Evolutionary conservation across 768 basidiomycete species (phyloP), one percentile per base, ranked within the genome.

Genomic region (Leucocoprinus leucothites): DNA sequence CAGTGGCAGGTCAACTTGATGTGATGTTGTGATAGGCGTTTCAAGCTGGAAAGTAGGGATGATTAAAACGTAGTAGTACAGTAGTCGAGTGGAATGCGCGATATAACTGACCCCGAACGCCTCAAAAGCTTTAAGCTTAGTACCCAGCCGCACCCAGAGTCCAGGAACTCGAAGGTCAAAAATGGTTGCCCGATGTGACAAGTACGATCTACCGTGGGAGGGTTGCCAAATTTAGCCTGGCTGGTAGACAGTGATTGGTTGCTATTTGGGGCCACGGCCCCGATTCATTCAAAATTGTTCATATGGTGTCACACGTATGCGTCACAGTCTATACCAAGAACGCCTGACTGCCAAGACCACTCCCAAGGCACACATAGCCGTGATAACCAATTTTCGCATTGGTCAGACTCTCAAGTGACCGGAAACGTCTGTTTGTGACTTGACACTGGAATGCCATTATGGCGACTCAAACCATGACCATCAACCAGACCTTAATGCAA

Each of bases 181-280:
- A 49, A 14, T 19, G 54, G 13, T 34, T 44, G 35, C 48, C 49
- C 28, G 19, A 48, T 49, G 54, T 48, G 53, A 54, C 53, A 40
- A 47, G 45, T 48, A 40, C 14, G 53, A 56, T 49, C 54, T 40
- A 48, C 54, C 60, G 60, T 64, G 64, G 53, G 62, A 63, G 58
- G 45, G 18, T n/a, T 11, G 28, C 40, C 62, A 68, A 61, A 58
- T 62, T 60, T 70, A 68, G 57, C 57, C 26, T 19, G 34, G 19
- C 9, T 43, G 21, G 38, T 48, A 34, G 40, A 18, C 48, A 28
- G 26, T 64, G 49, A 68, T 70, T 71, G 68, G 68, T 43, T 67
- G 67, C 67, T 72, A 71, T 71, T 72, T 69, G 58, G 54, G 61
- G 48, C 46, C 53, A 60, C 64, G 56, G 62, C 58, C 59, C 58